Evolutionary conservation across 352 stramenopile genomes (phyloP).

Genomic region (Stramenopiles sp.): DNA sequence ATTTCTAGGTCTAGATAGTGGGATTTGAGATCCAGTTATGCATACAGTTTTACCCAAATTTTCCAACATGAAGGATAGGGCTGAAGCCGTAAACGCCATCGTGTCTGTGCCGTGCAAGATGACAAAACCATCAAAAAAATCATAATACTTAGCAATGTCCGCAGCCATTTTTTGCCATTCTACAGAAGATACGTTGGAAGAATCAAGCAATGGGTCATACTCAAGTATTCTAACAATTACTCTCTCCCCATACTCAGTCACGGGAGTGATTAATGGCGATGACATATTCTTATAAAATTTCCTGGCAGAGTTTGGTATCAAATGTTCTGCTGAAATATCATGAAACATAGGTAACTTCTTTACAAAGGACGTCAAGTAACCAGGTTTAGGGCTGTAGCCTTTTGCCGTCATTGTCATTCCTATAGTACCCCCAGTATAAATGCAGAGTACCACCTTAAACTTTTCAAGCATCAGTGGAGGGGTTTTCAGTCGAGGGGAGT

Average conservation of each 20-base stretch:
- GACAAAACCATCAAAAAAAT: constrained; percentile 53
- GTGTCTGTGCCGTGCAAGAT: constrained; percentile 91
- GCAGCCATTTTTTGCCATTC: constrained; percentile 75
- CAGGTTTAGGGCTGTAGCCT: too few relatives aligned
- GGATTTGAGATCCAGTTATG: constrained; percentile 85
- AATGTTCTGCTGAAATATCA: too few relatives aligned
- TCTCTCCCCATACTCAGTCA: too few relatives aligned
- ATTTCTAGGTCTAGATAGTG: constrained; percentile 81
- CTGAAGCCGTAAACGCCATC: constrained; percentile 85
- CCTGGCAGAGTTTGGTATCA: too few relatives aligned
- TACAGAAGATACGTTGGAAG: constrained; percentile 49
- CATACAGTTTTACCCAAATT: constrained; percentile 84
- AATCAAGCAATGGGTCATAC: constrained; percentile 14
- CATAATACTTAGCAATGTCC: constrained; percentile 61
- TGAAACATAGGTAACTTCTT: too few relatives aligned
- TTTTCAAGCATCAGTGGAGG: too few relatives aligned
- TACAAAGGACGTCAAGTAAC: too few relatives aligned
- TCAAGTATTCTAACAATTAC: too few relatives aligned
- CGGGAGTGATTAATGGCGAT: too few relatives aligned
- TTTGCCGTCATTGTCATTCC: constrained; percentile 54
- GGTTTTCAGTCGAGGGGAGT: too few relatives aligned
- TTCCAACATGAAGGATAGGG: constrained; percentile 89
- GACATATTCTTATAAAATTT: too few relatives aligned
- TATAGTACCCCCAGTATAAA: constrained; percentile 73
- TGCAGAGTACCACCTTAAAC: constrained; percentile 48